phyloP scores from a whole-genome alignment of 2,329 filamentous ascomycete genomes.

The Epichloe brachyelytri region DNA sequence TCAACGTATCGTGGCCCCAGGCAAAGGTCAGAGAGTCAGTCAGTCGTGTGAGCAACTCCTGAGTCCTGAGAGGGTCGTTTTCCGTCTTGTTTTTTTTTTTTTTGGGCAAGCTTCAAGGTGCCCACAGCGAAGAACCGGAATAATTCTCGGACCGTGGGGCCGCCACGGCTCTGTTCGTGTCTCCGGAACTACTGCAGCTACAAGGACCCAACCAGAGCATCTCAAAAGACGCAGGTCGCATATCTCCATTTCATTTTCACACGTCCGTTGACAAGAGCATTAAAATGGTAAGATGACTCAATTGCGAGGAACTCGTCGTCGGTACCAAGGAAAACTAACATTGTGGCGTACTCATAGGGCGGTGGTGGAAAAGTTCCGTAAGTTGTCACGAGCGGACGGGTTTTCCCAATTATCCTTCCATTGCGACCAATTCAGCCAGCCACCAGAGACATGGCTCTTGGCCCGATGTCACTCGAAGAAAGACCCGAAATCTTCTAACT shows the following conservation, averaged over 20 bases:
- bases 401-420: not conserved
- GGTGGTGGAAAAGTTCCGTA: slow-evolving; percentile 58
- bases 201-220: not conserved
- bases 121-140: not conserved
- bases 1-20: not conserved
- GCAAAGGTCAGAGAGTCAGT: not conserved
- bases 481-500: slow-evolving; percentile 4
- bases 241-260: slow-evolving; percentile 5
- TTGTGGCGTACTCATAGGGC: slow-evolving; percentile 36
- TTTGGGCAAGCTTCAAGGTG: not conserved
- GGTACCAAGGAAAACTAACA: not conserved
- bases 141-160: slow-evolving; percentile 1
- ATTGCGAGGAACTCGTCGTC: not conserved
- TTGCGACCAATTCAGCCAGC: slow-evolving; percentile 8
- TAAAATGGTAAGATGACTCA: slow-evolving; percentile 40
- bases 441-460: slow-evolving; percentile 6
- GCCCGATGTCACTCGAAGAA: slow-evolving; percentile 1
- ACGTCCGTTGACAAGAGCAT: slow-evolving; percentile 24
- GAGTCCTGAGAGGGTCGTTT: not conserved
- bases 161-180: not conserved
- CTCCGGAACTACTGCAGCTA: not conserved
- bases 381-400: slow-evolving; percentile 16
- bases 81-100: not conserved
- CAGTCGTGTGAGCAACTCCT: slow-evolving; percentile 8
- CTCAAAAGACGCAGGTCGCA: slow-evolving; percentile 19